phyloP scores from a whole-genome alignment of 106 monocot genomes.

The Phalaenopsis equestris region DNA sequence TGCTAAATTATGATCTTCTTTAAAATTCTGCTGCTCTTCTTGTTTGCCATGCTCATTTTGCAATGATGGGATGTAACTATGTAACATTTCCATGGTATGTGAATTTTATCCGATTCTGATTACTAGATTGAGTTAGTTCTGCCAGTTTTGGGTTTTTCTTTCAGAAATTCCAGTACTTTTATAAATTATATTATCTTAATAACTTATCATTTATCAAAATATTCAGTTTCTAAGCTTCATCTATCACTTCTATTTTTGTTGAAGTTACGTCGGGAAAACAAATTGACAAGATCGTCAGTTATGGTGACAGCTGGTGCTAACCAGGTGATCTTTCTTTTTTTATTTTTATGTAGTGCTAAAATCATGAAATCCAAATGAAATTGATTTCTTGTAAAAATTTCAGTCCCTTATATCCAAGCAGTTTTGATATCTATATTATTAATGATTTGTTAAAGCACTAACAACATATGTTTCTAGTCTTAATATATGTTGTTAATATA shows the following conservation, averaged over 20 bases:
- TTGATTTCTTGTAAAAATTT: neutral
- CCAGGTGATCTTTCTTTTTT: conserved; percentile 46
- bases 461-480: neutral
- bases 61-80: neutral
- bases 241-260: neutral
- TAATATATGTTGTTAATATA: too few species aligned
- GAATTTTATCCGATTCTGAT: neutral
- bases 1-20: neutral
- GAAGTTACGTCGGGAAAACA: conserved; percentile 67
- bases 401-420: neutral
- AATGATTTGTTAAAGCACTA: neutral
- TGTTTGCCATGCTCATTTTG: neutral
- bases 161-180: neutral
- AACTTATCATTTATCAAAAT: neutral
- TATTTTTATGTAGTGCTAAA: too few species aligned
- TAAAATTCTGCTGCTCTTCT: neutral
- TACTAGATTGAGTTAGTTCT: neutral
- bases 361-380: neutral
- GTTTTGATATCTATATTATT: neutral
- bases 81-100: neutral
- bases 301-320: conserved; percentile 99
- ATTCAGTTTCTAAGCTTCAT: neutral
- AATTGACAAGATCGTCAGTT: conserved; percentile 69
- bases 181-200: neutral
- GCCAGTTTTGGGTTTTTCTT: neutral